A percentile compares a stretch with the other conserved stretches of the same genome.
Evolutionary conservation across 345 rosid genomes (phyloP).

Genomic region (Arabidopsis thaliana): TAIR10.1 NC_003070.9:4450501-4451000

Average conservation of each 20-base stretch:
- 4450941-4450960: constrained; percentile 44
- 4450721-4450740: constrained; percentile 41
- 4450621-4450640: constrained; percentile 43
- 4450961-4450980: constrained; percentile 55
- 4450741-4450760: constrained; percentile 29
- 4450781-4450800: constrained; percentile 46
- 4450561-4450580: constrained; percentile 48
- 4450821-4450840: constrained; percentile 32
- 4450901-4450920: constrained; percentile 37
- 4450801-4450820: constrained; percentile 38
- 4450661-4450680: constrained; percentile 36
- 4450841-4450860: constrained; percentile 30
- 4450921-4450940: constrained; percentile 34
- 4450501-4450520: constrained; percentile 29
- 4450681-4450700: constrained; percentile 27
- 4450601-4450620: constrained; percentile 44
- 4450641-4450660: constrained; percentile 34
- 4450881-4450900: constrained; percentile 30
- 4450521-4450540: constrained; percentile 34
- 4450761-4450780: constrained; percentile 41
- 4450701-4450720: constrained; percentile 33
- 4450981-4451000: constrained; percentile 65
- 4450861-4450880: constrained; percentile 22
- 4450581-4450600: constrained; percentile 69
- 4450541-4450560: constrained; percentile 16